These are phyloP conservation scores for Phytophthora kernoviae DNA, from an alignment of 352 stramenopile species.

Conservation along the genomic window DNA sequence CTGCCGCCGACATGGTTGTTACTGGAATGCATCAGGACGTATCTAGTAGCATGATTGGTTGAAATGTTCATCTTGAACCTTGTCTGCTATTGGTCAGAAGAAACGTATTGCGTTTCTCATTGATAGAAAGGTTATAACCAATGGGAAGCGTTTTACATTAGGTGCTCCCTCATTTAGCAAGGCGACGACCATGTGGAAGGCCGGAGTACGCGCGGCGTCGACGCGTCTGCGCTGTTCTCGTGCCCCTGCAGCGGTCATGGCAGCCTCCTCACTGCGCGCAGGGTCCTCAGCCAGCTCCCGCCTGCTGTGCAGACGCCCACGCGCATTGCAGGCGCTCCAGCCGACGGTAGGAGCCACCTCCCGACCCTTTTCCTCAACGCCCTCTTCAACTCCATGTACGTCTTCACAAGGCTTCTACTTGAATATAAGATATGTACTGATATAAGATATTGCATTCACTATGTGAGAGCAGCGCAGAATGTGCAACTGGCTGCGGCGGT, in stretches of 20 bases:
- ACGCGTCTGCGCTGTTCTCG: conserved; percentile 16
- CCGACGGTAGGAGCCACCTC: neutral
- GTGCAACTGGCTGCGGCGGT: conserved; percentile 32
- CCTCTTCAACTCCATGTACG: conserved; percentile 28
- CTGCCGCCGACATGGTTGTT: conserved; percentile 56
- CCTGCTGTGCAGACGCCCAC: neutral
- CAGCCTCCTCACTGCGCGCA: conserved; percentile 7
- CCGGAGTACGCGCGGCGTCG: conserved; percentile 15
- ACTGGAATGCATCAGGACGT: neutral
- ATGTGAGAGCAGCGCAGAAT: conserved; percentile 18
- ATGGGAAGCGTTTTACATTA: neutral
- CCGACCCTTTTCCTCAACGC: conserved; percentile 23
- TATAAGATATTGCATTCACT: no score
- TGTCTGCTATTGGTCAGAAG: neutral
- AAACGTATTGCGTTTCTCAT: neutral
- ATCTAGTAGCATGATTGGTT: no score
- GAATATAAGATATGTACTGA: neutral
- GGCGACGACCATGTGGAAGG: conserved; percentile 33
- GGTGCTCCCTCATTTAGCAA: conserved; percentile 8
- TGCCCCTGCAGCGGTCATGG: neutral
- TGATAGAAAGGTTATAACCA: no score
- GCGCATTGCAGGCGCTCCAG: conserved; percentile 9
- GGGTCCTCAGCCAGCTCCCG: neutral
- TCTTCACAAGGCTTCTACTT: neutral
- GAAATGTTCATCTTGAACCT: neutral